phyloP scores from a whole-genome alignment of 2,329 filamentous ascomycete genomes.

The Cladosporium colombiae region DNA sequence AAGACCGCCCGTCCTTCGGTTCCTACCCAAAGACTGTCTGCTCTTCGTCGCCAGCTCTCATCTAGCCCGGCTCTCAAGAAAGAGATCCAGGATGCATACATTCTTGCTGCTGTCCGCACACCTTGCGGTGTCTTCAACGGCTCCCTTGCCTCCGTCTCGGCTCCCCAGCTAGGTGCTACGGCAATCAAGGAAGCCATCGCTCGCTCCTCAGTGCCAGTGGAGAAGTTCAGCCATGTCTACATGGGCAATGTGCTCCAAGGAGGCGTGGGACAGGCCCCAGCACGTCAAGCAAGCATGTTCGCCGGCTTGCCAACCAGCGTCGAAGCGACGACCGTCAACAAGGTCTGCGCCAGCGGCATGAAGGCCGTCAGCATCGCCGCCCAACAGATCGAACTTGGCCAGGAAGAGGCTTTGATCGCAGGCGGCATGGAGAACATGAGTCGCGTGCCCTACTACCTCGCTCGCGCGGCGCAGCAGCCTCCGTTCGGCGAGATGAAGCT shows the following conservation, averaged over 20 bases:
- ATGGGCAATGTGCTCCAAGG: conserved; percentile 95
- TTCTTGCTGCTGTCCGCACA: conserved; percentile 84
- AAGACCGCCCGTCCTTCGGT: conserved; percentile 12
- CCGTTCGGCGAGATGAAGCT: conserved; percentile 84
- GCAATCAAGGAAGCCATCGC: conserved; percentile 89
- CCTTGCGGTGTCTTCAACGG: conserved; percentile 97
- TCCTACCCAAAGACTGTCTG: conserved; percentile 9
- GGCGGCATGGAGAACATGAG: conserved; percentile 99
- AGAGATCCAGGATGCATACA: conserved; percentile 89
- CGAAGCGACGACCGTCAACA: conserved; percentile 93
- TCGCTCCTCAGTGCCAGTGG: conserved; percentile 78
- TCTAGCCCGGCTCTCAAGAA: conserved; percentile 51
- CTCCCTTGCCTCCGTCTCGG: conserved; percentile 77
- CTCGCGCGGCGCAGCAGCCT: conserved; percentile 77
- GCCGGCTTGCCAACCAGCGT: conserved; percentile 78
- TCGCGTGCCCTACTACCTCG: conserved; percentile 85
- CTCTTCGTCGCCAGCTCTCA: conserved; percentile 46
- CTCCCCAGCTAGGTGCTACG: conserved; percentile 82
- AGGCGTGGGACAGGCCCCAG: conserved; percentile 83
- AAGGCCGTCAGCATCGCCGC: conserved; percentile 90
- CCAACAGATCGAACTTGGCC: conserved; percentile 89
- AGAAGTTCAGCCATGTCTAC: conserved; percentile 87
- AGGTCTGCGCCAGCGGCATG: conserved; percentile 93
- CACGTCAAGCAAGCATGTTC: conserved; percentile 85
- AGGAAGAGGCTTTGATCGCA: conserved; percentile 84